These are phyloP conservation scores for Dactylonectria macrodidyma DNA, from an alignment of 2,329 filamentous ascomycete genomes.

Conservation along the genomic window DNA sequence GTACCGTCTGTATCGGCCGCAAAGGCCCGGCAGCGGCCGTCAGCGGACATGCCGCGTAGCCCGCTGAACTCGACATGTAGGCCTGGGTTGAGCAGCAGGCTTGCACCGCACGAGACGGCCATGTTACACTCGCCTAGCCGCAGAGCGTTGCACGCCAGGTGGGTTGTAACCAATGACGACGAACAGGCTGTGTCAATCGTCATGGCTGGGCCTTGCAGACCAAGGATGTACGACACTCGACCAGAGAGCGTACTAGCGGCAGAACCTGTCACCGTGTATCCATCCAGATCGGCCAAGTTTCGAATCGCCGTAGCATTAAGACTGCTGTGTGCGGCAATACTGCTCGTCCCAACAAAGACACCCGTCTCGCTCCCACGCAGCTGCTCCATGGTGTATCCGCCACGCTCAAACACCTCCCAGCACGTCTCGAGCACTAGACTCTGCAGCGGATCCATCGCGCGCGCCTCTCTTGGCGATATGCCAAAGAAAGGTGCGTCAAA, in stretches of 20 bases:
- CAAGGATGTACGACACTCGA: not conserved
- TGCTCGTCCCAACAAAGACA: not conserved
- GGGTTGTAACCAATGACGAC: constrained; percentile 58
- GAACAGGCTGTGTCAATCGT: constrained; percentile 67
- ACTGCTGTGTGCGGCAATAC: not conserved
- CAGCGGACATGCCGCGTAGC: constrained; percentile 33
- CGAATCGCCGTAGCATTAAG: not conserved
- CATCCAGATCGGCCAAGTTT: not conserved
- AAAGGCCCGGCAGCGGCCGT: constrained; percentile 55
- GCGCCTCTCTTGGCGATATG: constrained; percentile 61
- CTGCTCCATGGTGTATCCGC: constrained; percentile 57
- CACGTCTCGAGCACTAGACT: constrained; percentile 63
- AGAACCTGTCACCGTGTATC: not conserved
- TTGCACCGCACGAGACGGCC: constrained; percentile 37
- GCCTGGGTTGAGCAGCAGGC: constrained; percentile 33
- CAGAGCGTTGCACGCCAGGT: constrained; percentile 63
- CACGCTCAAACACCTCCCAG: constrained; percentile 65
- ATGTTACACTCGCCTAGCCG: constrained; percentile 33
- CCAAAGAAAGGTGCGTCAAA: constrained; percentile 65
- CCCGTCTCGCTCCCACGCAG: not conserved
- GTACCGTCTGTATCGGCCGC: constrained; percentile 35
- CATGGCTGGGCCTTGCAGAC: constrained; percentile 55
- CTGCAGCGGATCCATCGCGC: constrained; percentile 64
- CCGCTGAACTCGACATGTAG: constrained; percentile 33
- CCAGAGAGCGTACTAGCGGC: not conserved